A percentile compares a stretch with the other conserved stretches of the same genome.
Conservation (phyloP, 805 yeast genomes). For the Hanseniaspora lindneri region DNA sequence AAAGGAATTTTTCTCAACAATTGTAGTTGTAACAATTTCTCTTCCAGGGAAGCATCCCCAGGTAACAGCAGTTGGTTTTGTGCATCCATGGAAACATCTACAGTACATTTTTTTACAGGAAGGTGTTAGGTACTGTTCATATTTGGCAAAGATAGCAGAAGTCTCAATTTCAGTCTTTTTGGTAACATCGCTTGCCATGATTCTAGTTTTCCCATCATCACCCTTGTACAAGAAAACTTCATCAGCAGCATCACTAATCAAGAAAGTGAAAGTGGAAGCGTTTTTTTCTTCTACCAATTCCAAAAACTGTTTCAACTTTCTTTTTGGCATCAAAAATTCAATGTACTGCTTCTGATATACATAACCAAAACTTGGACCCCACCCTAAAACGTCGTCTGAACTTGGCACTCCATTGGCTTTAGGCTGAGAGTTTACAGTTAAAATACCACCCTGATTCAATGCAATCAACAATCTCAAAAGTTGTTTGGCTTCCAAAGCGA, state of each 20-base stretch:
- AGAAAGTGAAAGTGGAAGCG: slow-evolving; percentile 67
- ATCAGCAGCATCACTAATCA: slow-evolving; percentile 32
- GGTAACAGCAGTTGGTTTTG: slow-evolving; percentile 83
- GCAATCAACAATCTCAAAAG: slow-evolving; percentile 47
- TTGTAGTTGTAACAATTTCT: slow-evolving; percentile 89
- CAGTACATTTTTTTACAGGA: slow-evolving; percentile 14
- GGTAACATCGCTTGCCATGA: slow-evolving; percentile 8
- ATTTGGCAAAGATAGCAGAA: slow-evolving; percentile 8
- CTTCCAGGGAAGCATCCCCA: slow-evolving; percentile 98
- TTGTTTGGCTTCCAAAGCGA: slow-evolving; percentile 59
- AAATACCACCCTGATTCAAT: slow-evolving; percentile 55
- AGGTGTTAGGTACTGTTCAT: neutral
- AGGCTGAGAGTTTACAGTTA: slow-evolving; percentile 92
- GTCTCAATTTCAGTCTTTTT: slow-evolving; percentile 10
- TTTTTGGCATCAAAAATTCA: slow-evolving; percentile 67
- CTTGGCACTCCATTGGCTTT: slow-evolving; percentile 70
- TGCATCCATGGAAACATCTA: slow-evolving; percentile 28
- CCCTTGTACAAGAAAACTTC: slow-evolving; percentile 27
- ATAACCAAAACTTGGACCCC: slow-evolving; percentile 92
- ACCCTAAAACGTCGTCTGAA: slow-evolving; percentile 61
- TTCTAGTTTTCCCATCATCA: slow-evolving; percentile 10
- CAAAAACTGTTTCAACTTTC: slow-evolving; percentile 31
- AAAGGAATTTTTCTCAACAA: slow-evolving; percentile 83
- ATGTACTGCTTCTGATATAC: slow-evolving; percentile 90
- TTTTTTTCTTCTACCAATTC: slow-evolving; percentile 37